phyloP scores from a whole-genome alignment of 2,329 filamentous ascomycete species.

The Pseudopithomyces chartarum region DNA sequence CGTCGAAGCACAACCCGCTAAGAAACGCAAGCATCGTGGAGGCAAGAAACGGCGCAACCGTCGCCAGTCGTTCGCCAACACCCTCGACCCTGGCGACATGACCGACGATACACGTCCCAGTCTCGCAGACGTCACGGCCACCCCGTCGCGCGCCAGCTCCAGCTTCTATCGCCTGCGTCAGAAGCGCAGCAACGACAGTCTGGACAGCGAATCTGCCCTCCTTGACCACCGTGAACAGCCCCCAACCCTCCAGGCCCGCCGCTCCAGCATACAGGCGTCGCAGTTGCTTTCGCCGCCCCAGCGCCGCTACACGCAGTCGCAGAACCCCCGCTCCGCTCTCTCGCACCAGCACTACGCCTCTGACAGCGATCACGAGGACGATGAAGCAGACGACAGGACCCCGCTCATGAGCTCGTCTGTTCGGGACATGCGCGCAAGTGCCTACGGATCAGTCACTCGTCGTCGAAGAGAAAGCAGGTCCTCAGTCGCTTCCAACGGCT shows the following conservation, averaged over 20 bases:
- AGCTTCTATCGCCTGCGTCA: constrained; percentile 60
- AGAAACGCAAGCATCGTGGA: constrained; percentile 76
- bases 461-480: constrained; percentile 37
- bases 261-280: constrained; percentile 50
- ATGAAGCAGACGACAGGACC: constrained; percentile 57
- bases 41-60: constrained; percentile 78
- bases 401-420: constrained; percentile 56
- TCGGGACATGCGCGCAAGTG: constrained; percentile 39
- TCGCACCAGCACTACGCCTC: constrained; percentile 30
- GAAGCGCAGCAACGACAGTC: constrained; percentile 79
- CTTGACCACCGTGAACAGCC: constrained; percentile 76
- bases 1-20: constrained; percentile 33
- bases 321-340: constrained; percentile 29
- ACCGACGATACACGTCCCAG: constrained; percentile 58
- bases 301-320: constrained; percentile 17
- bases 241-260: constrained; percentile 45
- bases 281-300: constrained; percentile 32
- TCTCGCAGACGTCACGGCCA: constrained; percentile 44
- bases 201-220: constrained; percentile 80
- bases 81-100: constrained; percentile 62
- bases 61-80: constrained; percentile 78
- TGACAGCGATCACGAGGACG: constrained; percentile 57
- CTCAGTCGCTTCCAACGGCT: constrained; percentile 35
- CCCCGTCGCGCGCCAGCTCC: constrained; percentile 44
- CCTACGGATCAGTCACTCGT: constrained; percentile 42